Percentiles rank a stretch among this genome's conserved stretches.
Conservation (phyloP, 176 grass and related monocot genomes). For the Raddia guianensis region DNA sequence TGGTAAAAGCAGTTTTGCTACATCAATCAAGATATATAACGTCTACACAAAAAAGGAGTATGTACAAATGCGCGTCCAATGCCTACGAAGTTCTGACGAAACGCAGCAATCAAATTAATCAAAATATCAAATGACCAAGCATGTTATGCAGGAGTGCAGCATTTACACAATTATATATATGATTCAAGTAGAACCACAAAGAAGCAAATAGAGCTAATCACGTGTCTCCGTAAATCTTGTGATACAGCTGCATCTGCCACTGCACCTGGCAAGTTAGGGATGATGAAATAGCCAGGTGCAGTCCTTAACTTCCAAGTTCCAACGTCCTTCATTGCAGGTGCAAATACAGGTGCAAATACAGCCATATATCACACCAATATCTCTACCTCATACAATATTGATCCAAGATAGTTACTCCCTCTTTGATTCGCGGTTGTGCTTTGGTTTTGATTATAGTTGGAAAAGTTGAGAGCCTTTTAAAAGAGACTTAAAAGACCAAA, state of each 20-base stretch:
- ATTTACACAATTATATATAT: background rate
- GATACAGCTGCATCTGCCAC: background rate
- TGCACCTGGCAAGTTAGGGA: background rate
- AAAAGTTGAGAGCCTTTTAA: too few species aligned
- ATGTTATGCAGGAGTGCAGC: background rate
- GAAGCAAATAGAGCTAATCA: background rate
- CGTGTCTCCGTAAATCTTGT: background rate
- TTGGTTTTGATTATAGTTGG: too few species aligned
- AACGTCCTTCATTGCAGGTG: background rate
- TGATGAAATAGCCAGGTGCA: background rate
- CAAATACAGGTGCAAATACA: conserved; percentile 30
- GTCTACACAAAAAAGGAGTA: too few species aligned
- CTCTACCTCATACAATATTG: background rate
- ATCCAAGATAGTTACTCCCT: background rate
- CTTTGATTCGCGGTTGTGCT: too few species aligned
- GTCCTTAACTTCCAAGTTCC: too few species aligned
- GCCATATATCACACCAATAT: background rate
- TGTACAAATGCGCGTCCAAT: too few species aligned
- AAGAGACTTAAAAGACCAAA: too few species aligned
- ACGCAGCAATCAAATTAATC: too few species aligned
- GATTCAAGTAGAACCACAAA: background rate
- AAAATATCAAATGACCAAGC: too few species aligned
- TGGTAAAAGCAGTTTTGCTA: too few species aligned
- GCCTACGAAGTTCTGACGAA: too few species aligned
- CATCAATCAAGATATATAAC: too few species aligned